Evolutionary conservation across 2,329 filamentous ascomycete species (phyloP).

Genomic region (Phoma sp.): DNA sequence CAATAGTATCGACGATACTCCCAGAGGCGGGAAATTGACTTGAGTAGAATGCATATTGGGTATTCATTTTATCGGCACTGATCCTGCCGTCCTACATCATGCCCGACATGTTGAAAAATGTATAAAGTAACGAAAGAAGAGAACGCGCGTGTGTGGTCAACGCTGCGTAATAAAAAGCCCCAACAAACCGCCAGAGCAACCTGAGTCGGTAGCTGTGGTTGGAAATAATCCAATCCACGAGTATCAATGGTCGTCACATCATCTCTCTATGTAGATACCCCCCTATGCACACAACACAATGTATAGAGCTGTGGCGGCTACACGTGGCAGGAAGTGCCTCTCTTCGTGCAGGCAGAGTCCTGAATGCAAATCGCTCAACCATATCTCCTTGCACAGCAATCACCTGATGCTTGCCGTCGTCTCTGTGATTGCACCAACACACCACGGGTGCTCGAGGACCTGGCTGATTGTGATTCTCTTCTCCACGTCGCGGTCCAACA

Average conservation of each 20-base stretch:
- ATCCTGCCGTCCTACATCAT: neutral
- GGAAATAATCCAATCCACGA: neutral
- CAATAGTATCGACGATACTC: too few relatives aligned
- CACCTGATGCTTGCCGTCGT: constrained; percentile 1
- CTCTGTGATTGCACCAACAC: constrained; percentile 31
- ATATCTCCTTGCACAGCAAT: neutral
- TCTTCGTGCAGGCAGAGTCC: too few relatives aligned
- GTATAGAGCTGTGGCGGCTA: too few relatives aligned
- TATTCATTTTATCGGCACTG: constrained; percentile 12
- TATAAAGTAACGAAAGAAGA: constrained; percentile 11
- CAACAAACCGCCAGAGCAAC: neutral
- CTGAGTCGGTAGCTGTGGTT: neutral
- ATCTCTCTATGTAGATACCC: constrained; percentile 6
- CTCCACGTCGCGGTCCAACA: constrained; percentile 90
- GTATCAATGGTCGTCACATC: neutral
- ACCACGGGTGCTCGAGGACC: constrained; percentile 92
- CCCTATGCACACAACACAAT: neutral
- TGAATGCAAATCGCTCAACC: too few relatives aligned
- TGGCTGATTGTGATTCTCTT: constrained; percentile 83
- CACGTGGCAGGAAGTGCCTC: too few relatives aligned
- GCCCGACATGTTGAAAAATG: neutral
- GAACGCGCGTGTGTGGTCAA: neutral
- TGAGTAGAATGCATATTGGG: neutral
- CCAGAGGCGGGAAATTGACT: too few relatives aligned
- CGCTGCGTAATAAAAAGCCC: neutral